Base-by-base conservation (phyloP, 345 rosid genomes). In the Populus euphratica region DNA sequence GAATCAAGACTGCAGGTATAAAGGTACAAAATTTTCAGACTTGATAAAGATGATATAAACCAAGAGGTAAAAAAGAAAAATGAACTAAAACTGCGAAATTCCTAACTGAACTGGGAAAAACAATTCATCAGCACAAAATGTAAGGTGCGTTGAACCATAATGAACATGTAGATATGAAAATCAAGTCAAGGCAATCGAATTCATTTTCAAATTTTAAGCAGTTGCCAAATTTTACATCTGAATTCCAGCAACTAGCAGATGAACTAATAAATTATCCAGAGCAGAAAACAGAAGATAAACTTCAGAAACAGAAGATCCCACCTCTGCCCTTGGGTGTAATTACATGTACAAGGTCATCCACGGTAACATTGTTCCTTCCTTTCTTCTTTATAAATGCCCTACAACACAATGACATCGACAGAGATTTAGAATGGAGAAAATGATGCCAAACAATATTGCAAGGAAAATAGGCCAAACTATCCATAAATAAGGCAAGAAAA, bases 301-400 rank as follows among this genome's bases (percentile, higher is more conserved):
- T 47, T 23, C 16, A 35, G 56, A 20, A 43, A 67, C 20, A 33
- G 66, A 16, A 16, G 49, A 75, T 27, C 18, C 27, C 8, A 91
- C 98, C 96, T 91, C 98, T 91, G 81, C 96, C 97, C 85, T 88
- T 89, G 2, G 96, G 94, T 27, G 96, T 90, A 62, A 94, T 90
- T 29, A 86, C 89, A 76, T 89, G 87, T 29, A 92, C 86, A 39
- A 94, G 93, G 73, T 92, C 97, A 83, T 94, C 98, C 27, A 92
- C 88, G 13, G 91, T 90, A 17, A 92, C 92, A 74, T 89, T 89
- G 79, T 86, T 90, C 81, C 91, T 87, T 20, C 94, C 96, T 81
- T 91, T 91, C 87, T 94, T 88, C 90, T 85, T 88, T 52, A 82
- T 82, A 82, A 86, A 90, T 74, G 88, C 92, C 91, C 96, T 94